Conservation (phyloP, 2,329 filamentous ascomycete genomes). For the Colletotrichum ledebouriae region DNA sequence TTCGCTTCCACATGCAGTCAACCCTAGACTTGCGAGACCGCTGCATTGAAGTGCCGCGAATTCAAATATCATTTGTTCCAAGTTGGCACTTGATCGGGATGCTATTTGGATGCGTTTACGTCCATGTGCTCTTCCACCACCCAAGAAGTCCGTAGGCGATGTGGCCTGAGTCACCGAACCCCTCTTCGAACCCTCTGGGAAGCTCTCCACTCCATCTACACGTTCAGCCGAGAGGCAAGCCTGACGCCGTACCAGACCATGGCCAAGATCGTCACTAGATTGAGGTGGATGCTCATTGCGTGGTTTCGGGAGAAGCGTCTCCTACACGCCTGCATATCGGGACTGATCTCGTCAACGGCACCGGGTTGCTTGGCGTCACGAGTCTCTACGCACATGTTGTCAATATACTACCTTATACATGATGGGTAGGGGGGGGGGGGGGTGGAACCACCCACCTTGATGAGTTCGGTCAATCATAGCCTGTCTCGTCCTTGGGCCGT, state of each 20-base stretch:
- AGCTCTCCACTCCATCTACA: conserved; percentile 14
- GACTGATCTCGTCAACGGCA: conserved; percentile 36
- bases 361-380: conserved; percentile 41
- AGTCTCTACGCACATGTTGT: conserved; percentile 37
- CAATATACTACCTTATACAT: rapidly evolving
- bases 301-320: conserved; percentile 53
- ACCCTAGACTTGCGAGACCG: too few species aligned
- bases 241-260: conserved; percentile 50
- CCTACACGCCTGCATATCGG: conserved; percentile 48
- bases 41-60: too few species aligned
- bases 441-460: conserved; percentile 47
- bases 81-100: too few species aligned
- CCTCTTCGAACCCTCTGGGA: too few species aligned
- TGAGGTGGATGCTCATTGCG: conserved; percentile 59
- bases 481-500: conserved; percentile 53
- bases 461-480: conserved; percentile 51
- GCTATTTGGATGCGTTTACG: too few species aligned
- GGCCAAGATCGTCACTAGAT: conserved; percentile 52
- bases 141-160: too few species aligned
- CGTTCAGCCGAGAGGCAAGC: conserved; percentile 46
- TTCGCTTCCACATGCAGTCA: too few species aligned
- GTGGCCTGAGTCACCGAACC: too few species aligned
- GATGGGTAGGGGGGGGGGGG: rapidly evolving
- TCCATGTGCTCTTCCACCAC: too few species aligned
- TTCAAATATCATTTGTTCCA: too few species aligned